Base-by-base conservation (phyloP, 306 rosid genomes). In the Cicer judaicum region DNA sequence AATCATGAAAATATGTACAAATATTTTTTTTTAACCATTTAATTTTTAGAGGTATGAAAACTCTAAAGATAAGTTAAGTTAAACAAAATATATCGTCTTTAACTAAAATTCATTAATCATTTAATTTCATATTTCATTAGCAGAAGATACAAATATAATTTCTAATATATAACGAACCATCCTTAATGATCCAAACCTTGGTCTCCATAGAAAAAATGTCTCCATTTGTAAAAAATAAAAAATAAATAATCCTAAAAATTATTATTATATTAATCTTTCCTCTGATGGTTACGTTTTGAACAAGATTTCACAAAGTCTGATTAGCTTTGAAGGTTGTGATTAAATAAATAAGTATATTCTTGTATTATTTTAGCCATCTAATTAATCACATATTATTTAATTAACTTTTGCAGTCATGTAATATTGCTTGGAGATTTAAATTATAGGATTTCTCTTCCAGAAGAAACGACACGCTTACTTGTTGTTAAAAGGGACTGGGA, bases 401-500 rank as follows among this genome's bases (percentile, higher is more conserved):
- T 78, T 68, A 13, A 5, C 1, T 46, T 55, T 39, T 85, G 89
- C 88, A 93, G 98, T 54, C 81, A 82, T 53, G 91, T 93, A 49
- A 80, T 93, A 41, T 82, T 90, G 80, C 90, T 93, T 66, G 98
- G 98, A 54, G 98, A 93, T 74, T 75, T 93, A 81, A 93, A 93
- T 78, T 93, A 93, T 73, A 88, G 97, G 80, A 80, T 91, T 40
- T 86, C 96, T 46, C 75, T 88, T 9, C 90, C 97, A 6, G 98
- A 91, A 88, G 90, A 79, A 82, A 83, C 84, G 1, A 89, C 90
- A 49, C 85, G 91, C 13, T 72, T 80, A 12, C 76, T 91, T 74
- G 92, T 92, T 47, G 89, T 83, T 21, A 75, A 40, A 67, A 52
- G 69, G 11, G 88, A 84, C 21, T 93, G 97, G 98, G 80, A 80